Conservation (phyloP, 805 yeast genomes). For the Ogataea trehalophila region DNA sequence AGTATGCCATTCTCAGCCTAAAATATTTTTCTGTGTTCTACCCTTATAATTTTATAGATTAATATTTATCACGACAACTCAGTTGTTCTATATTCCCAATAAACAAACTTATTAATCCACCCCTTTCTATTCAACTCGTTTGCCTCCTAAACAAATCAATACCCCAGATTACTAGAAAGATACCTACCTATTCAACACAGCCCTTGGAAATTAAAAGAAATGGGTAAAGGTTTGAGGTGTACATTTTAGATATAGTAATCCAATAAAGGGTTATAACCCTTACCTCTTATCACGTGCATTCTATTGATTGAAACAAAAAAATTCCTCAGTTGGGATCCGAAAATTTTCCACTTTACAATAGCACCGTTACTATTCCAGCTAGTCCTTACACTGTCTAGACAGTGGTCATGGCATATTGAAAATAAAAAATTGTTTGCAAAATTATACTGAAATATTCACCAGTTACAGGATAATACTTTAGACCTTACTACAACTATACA, state of each 20-base stretch:
- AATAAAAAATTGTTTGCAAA: background rate
- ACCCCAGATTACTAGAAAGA: no score
- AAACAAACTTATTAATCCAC: no score
- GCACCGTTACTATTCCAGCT: background rate
- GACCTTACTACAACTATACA: background rate
- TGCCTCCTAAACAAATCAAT: no score
- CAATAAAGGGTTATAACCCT: slow-evolving; percentile 3
- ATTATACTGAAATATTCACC: background rate
- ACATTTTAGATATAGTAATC: no score
- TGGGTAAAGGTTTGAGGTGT: no score
- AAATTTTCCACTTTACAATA: background rate
- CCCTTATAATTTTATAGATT: no score
- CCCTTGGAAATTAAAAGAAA: no score
- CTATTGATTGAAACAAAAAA: slow-evolving; percentile 4
- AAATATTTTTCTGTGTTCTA: no score
- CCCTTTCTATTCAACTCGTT: no score
- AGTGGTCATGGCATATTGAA: background rate
- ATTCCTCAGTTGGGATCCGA: slow-evolving; percentile 1
- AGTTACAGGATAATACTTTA: background rate
- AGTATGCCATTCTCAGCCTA: background rate
- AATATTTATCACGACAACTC: no score
- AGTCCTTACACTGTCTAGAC: background rate
- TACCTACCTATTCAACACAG: no score
- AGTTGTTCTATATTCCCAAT: no score
- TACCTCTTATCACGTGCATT: slow-evolving; percentile 4